Conservation (phyloP, 306 rosid species). For the Mimosa bimucronata region DNA sequence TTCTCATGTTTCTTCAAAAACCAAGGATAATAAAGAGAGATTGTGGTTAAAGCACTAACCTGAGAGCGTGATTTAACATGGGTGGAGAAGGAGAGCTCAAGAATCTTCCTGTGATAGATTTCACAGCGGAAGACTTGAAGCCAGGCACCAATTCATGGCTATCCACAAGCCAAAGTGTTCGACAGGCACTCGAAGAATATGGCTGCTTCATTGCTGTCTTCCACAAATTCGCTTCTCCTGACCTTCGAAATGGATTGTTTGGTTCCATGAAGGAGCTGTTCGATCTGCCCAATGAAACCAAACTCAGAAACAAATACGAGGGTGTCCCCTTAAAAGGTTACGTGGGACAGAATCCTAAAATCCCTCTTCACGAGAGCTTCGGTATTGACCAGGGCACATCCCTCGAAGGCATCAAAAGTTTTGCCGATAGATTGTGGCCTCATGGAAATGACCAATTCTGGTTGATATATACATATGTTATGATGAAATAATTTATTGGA, state of each 20-base stretch:
- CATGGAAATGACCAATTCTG: constrained; percentile 41
- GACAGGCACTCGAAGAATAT: constrained; percentile 56
- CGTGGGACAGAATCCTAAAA: constrained; percentile 38
- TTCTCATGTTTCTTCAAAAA: background rate
- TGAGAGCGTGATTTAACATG: constrained; percentile 32
- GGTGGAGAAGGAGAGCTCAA: constrained; percentile 38
- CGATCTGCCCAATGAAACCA: constrained; percentile 56
- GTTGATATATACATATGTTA: constrained; percentile 5
- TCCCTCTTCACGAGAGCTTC: constrained; percentile 53
- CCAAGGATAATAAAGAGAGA: background rate
- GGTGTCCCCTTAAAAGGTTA: constrained; percentile 49
- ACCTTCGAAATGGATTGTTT: constrained; percentile 54
- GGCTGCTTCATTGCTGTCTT: constrained; percentile 59
- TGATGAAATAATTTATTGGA: too few species aligned
- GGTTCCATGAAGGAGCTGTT: constrained; percentile 49
- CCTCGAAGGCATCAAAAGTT: constrained; percentile 26
- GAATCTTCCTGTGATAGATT: constrained; percentile 52
- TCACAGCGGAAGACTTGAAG: constrained; percentile 41
- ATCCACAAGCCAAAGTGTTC: constrained; percentile 39
- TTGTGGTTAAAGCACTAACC: background rate
- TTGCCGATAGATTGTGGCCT: constrained; percentile 37
- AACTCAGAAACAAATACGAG: constrained; percentile 44
- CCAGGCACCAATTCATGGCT: constrained; percentile 57
- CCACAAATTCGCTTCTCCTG: constrained; percentile 40
- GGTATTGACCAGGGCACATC: constrained; percentile 44